Base-by-base conservation (phyloP, 2,329 filamentous ascomycete species). In the Pestalotiopsis sp. region DNA sequence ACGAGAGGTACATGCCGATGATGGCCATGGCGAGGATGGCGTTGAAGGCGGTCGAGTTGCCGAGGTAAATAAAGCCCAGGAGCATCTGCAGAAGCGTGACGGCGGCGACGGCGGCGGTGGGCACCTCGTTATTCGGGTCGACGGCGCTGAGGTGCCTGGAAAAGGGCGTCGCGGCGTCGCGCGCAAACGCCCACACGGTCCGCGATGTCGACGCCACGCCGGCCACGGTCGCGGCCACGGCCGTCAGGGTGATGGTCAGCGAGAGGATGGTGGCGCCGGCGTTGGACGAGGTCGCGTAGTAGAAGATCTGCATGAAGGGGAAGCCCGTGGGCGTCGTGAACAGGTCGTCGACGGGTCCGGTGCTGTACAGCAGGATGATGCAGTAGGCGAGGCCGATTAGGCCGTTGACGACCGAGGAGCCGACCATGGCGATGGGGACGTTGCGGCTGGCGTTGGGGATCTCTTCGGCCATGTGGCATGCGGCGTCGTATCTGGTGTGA, bases 1-100 rank as follows among this genome's bases (percentile, higher is more conserved):
- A 85, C 0, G 83, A 82, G 13, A 83, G 76, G 66, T 84, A 83
- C 69, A 83, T 83, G 60, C 84, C 80, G 14, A 82, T 83, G 36
- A 81, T 76, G 23, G 77, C 78, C 23, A 78, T 78, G 7, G 78
- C 77, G 2, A 81, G 74, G 11, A 82, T 76, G n/a, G 80, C 79
- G 72, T 83, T 84, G 74, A 84, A 84, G 13, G 83, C 83, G 1
- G 82, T 82, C 1, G 77, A 78, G 2, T 79, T 81, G 17, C 80
- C 82, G 13, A 84, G 79, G 66, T 84, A 84, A 4, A 85, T 73
- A 61, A 79, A 79, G 9, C 83, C 83, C 0, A 84, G 75, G 17
- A 80, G 70, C 13, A 80, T 78, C 38, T 81, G 77, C 25, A 82
- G 74, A 13, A 73, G 71, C 27, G 76, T 78, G 65, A 78, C 76